Evolutionary conservation across 306 rosid species (phyloP).

Genomic region (Trifolium fragiferum): DNA sequence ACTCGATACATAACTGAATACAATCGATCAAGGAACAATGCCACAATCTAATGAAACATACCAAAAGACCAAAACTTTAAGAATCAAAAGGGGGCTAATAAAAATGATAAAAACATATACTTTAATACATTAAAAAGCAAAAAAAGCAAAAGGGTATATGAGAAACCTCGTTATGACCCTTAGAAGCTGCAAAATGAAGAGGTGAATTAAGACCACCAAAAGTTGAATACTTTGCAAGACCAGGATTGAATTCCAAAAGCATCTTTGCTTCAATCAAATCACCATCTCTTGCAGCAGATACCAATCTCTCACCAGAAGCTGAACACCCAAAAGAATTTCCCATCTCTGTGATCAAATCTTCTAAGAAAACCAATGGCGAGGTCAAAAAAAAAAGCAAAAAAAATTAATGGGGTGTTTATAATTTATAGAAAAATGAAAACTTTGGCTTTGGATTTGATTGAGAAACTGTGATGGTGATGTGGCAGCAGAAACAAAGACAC

Average conservation of each 20-base stretch:
- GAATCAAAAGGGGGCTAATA: neutral
- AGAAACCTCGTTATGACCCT: conserved; percentile 93
- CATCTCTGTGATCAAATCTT: conserved; percentile 49
- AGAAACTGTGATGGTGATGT: neutral
- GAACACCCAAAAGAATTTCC: conserved; percentile 98
- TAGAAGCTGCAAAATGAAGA: conserved; percentile 97
- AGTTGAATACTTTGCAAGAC: conserved; percentile 90
- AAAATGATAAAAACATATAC: conserved; percentile 26
- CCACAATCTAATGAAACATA: conserved; percentile 64
- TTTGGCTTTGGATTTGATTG: neutral
- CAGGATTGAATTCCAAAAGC: conserved; percentile 90
- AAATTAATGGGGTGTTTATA: conserved; percentile 37
- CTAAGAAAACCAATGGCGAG: conserved; percentile 35
- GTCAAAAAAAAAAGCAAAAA: too few relatives aligned
- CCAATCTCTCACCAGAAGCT: conserved; percentile 92
- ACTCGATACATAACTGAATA: neutral
- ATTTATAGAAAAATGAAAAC: conserved; percentile 14
- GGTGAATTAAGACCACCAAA: conserved; percentile 97
- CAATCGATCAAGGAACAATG: conserved; percentile 81
- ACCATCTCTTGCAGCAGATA: conserved; percentile 98
- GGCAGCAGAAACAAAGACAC: neutral
- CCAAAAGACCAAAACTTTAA: neutral
- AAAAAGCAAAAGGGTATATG: neutral
- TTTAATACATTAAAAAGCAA: neutral
- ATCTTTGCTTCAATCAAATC: conserved; percentile 93